Percentiles rank a stretch among this genome's conserved stretches.
Evolutionary conservation across 305 asterid genomes (phyloP).

Genomic region (Fraxinus floribunda): DNA sequence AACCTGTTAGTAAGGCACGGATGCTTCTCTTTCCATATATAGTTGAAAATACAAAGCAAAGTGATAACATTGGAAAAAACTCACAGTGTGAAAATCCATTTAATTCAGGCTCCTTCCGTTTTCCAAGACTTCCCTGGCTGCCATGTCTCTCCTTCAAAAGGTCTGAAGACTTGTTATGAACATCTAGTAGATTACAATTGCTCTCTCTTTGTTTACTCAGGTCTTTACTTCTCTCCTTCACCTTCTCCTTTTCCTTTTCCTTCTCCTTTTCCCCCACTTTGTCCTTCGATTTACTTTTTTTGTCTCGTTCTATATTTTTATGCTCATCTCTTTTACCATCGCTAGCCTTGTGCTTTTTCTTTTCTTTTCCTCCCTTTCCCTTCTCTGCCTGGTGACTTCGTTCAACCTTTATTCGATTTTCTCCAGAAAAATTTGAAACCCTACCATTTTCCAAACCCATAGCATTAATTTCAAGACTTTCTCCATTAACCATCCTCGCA

Average conservation of each 20-base stretch:
- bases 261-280: conserved; percentile 34
- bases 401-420: conserved; percentile 34
- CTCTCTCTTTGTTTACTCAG: conserved; percentile 29
- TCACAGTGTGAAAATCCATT: conserved; percentile 59
- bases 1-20: neutral
- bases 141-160: conserved; percentile 34
- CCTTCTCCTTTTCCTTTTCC: conserved; percentile 32
- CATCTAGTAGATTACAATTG: conserved; percentile 29
- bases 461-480: conserved; percentile 28
- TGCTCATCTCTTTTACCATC: conserved; percentile 31
- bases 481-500: conserved; percentile 36
- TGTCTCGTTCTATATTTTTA: conserved; percentile 38
- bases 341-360: conserved; percentile 24
- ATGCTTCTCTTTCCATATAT: neutral
- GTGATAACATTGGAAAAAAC: conserved; percentile 26
- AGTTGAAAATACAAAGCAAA: neutral
- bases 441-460: conserved; percentile 38
- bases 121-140: conserved; percentile 38
- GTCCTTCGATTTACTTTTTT: conserved; percentile 39
- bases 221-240: conserved; percentile 26
- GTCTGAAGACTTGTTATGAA: conserved; percentile 27
- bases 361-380: conserved; percentile 37
- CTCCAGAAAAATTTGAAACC: conserved; percentile 26
- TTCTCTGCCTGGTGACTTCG: conserved; percentile 29
- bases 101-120: conserved; percentile 40